A percentile compares a stretch with the other conserved stretches of the same genome.
These are phyloP conservation scores for Arthrobotrys conoides DNA, from an alignment of 2,329 filamentous ascomycete genomes.

Conservation along the genomic window DNA sequence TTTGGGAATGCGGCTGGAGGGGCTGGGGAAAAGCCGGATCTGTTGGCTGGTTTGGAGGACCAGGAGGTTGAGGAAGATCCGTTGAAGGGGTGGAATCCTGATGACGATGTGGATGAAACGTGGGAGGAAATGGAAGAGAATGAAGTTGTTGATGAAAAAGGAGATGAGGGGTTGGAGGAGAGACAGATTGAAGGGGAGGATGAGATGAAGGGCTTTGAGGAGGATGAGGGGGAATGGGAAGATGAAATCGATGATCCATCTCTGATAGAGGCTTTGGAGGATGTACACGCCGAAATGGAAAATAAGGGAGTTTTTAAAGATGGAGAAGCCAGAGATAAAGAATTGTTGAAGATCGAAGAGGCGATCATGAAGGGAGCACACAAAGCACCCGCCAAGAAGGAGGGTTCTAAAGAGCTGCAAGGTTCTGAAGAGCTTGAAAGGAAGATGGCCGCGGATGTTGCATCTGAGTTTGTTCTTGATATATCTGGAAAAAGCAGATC, in stretches of 20 bases:
- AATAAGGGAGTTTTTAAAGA: too few relatives aligned
- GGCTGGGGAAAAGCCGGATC: not conserved
- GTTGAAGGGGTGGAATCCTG: constrained; percentile 17
- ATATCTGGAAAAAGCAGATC: too few relatives aligned
- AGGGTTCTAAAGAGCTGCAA: too few relatives aligned
- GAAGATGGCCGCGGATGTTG: not conserved
- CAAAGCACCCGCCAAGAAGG: too few relatives aligned
- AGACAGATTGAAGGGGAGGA: not conserved
- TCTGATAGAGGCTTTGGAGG: too few relatives aligned
- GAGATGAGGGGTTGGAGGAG: not conserved
- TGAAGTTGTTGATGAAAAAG: not conserved
- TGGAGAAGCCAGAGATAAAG: too few relatives aligned
- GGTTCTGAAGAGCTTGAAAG: not conserved
- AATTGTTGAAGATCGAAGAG: too few relatives aligned
- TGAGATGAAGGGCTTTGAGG: not conserved
- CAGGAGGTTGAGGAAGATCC: constrained; percentile 10
- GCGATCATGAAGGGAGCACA: too few relatives aligned
- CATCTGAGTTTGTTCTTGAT: too few relatives aligned
- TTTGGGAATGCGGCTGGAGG: not conserved
- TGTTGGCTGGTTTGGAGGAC: not conserved
- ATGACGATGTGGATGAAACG: not conserved
- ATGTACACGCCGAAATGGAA: too few relatives aligned
- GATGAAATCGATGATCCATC: not conserved
- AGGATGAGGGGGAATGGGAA: constrained; percentile 2
- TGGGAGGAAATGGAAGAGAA: constrained; percentile 15